A percentile compares a stretch with the other conserved stretches of the same genome.
These are phyloP conservation scores for Nemania bipapillata DNA, from an alignment of 2,329 filamentous ascomycete species.

Conservation along the genomic window DNA sequence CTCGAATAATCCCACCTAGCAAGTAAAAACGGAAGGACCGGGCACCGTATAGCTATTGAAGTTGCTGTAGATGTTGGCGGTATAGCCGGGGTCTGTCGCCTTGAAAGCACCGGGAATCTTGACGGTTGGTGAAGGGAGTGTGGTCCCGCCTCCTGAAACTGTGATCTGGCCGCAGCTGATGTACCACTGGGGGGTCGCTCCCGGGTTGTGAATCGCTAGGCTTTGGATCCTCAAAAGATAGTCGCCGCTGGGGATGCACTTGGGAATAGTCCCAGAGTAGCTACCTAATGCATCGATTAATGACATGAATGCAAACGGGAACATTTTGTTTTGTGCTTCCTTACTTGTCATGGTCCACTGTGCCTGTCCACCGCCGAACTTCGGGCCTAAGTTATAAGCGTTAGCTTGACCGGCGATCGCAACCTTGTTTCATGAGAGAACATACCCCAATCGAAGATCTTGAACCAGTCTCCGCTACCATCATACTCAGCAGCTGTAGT, in stretches of 20 bases:
- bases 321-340: slow-evolving; percentile 8
- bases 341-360: slow-evolving; percentile 52
- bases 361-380: slow-evolving; percentile 50
- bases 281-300: slow-evolving; percentile 39
- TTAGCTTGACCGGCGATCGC: slow-evolving; percentile 3
- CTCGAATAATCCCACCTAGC: slow-evolving; percentile 32
- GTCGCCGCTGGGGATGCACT: slow-evolving; percentile 64
- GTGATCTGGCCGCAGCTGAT: slow-evolving; percentile 60
- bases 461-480: slow-evolving; percentile 57
- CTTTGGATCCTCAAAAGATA: slow-evolving; percentile 70
- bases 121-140: slow-evolving; percentile 51
- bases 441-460: slow-evolving; percentile 54
- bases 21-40: slow-evolving; percentile 45
- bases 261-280: slow-evolving; percentile 60
- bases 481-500: slow-evolving; percentile 52
- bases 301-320: neutral
- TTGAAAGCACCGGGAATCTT: slow-evolving; percentile 58
- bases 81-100: slow-evolving; percentile 57
- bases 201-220: slow-evolving; percentile 69
- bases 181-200: slow-evolving; percentile 60
- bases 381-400: slow-evolving; percentile 43
- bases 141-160: slow-evolving; percentile 56
- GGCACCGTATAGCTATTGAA: slow-evolving; percentile 48
- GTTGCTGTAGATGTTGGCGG: slow-evolving; percentile 49
- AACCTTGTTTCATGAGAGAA: neutral